A percentile compares a stretch with the other conserved stretches of the same genome.
phyloP scores from a whole-genome alignment of 108 stramenopile genomes.

The Nitzschia sp. region DNA sequence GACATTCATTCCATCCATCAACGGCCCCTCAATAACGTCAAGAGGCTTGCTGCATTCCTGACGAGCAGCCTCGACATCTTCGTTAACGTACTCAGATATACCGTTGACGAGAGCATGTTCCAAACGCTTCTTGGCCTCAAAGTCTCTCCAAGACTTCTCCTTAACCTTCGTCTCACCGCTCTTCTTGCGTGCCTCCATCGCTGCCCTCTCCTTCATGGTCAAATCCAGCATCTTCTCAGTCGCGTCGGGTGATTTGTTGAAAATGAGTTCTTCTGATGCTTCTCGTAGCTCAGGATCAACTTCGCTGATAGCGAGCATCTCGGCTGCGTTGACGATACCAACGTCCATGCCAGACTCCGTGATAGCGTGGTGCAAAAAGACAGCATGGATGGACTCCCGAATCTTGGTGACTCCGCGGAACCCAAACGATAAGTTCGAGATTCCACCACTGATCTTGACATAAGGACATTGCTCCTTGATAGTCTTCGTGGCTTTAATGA shows the following conservation, averaged over 20 bases:
- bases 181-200: conserved; percentile 82
- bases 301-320: conserved; percentile 86
- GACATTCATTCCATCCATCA: conserved; percentile 99
- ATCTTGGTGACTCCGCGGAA: conserved; percentile 96
- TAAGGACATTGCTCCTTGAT: conserved; percentile 98
- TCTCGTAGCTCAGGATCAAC: conserved; percentile 84
- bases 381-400: conserved; percentile 98
- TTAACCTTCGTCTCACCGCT: conserved; percentile 67
- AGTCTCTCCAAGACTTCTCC: conserved; percentile 85
- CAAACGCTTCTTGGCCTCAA: conserved; percentile 86
- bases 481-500: conserved; percentile 91
- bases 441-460: conserved; percentile 97
- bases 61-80: conserved; percentile 93
- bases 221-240: conserved; percentile 93
- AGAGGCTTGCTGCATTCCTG: conserved; percentile 72
- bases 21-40: conserved; percentile 98
- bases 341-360: conserved; percentile 98
- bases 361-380: conserved; percentile 96
- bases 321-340: conserved; percentile 98
- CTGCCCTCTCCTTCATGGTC: conserved; percentile 85
- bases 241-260: conserved; percentile 84
- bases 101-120: conserved; percentile 98
- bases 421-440: conserved; percentile 98
- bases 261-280: conserved; percentile 89
- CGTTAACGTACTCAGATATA: conserved; percentile 92